phyloP scores from a whole-genome alignment of 495 filamentous ascomycete genomes.

The Darksidea phi region DNA sequence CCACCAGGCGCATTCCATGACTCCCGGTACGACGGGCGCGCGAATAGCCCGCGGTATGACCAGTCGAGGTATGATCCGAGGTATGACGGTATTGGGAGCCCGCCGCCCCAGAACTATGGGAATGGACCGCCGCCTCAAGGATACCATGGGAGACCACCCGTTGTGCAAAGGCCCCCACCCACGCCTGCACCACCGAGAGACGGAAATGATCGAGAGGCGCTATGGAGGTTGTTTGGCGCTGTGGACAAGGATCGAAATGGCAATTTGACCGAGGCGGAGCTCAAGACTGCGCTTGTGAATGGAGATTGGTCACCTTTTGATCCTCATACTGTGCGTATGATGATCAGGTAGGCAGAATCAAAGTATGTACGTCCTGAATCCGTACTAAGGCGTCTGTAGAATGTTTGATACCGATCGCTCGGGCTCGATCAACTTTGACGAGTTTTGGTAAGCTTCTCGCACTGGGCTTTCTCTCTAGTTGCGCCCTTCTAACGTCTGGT shows the following conservation, averaged over 20 bases:
- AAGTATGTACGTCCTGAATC: not conserved
- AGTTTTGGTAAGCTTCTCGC: constrained; percentile 65
- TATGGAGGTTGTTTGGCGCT: constrained; percentile 84
- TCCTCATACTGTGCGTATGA: constrained; percentile 94
- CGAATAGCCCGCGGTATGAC: constrained; percentile 44
- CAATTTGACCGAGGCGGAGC: constrained; percentile 80
- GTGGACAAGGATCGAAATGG: constrained; percentile 85
- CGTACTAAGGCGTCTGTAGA: constrained; percentile 34
- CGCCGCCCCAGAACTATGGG: constrained; percentile 61
- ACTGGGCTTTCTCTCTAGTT: not conserved
- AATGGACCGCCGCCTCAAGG: constrained; percentile 54
- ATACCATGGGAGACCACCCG: constrained; percentile 52
- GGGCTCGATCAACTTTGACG: constrained; percentile 88
- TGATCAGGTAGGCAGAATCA: constrained; percentile 62
- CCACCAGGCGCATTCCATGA: constrained; percentile 33
- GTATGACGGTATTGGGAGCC: constrained; percentile 49
- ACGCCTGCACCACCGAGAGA: constrained; percentile 63
- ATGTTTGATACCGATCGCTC: constrained; percentile 95
- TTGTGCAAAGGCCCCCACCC: constrained; percentile 62
- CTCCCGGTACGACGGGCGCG: constrained; percentile 28
- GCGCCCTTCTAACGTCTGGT: constrained; percentile 4
- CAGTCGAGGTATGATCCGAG: constrained; percentile 39
- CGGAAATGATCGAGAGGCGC: constrained; percentile 61
- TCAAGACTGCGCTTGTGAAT: constrained; percentile 90
- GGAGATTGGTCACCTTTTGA: constrained; percentile 94